These are phyloP conservation scores for Borealophlyctis nickersoniae DNA, from an alignment of 192 early-diverging fungal genomes.

Conservation along the genomic window DNA sequence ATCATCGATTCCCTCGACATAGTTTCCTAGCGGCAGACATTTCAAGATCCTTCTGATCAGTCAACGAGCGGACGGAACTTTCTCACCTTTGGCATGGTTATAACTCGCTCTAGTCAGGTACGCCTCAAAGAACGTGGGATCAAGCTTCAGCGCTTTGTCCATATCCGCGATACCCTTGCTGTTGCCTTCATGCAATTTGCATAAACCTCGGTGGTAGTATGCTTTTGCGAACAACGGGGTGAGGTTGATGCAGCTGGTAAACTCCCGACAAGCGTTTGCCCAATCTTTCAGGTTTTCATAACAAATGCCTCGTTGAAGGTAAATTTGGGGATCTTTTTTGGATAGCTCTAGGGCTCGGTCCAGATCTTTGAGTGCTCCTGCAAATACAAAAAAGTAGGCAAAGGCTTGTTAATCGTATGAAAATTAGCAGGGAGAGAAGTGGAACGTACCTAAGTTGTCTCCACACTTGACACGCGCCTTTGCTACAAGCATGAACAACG, in stretches of 20 bases:
- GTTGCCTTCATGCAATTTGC: constrained; percentile 41
- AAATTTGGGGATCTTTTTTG: constrained; percentile 50
- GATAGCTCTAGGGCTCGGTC: constrained; percentile 36
- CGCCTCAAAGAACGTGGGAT: constrained; percentile 52
- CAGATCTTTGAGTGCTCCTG: constrained; percentile 48
- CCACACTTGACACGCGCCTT: constrained; percentile 46
- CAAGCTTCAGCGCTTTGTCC: constrained; percentile 38
- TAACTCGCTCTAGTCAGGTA: constrained; percentile 49
- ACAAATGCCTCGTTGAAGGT: constrained; percentile 54
- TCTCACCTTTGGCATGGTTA: constrained; percentile 38
- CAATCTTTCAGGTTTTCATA: constrained; percentile 47
- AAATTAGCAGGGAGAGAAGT: not conserved
- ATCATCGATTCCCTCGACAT: constrained; percentile 34
- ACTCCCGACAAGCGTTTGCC: constrained; percentile 37
- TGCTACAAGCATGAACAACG: constrained; percentile 46
- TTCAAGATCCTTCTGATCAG: too few relatives aligned
- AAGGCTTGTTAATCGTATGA: not conserved
- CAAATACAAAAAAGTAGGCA: not conserved
- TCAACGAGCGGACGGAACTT: not conserved
- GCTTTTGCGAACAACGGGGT: constrained; percentile 49
- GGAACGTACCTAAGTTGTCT: constrained; percentile 38
- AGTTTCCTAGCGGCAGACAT: constrained; percentile 7
- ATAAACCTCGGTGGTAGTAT: constrained; percentile 52
- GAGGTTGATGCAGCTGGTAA: constrained; percentile 39
- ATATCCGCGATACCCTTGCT: constrained; percentile 38